Base-by-base conservation (phyloP, 179 eudicot species). In the Silene vulgaris region DNA sequence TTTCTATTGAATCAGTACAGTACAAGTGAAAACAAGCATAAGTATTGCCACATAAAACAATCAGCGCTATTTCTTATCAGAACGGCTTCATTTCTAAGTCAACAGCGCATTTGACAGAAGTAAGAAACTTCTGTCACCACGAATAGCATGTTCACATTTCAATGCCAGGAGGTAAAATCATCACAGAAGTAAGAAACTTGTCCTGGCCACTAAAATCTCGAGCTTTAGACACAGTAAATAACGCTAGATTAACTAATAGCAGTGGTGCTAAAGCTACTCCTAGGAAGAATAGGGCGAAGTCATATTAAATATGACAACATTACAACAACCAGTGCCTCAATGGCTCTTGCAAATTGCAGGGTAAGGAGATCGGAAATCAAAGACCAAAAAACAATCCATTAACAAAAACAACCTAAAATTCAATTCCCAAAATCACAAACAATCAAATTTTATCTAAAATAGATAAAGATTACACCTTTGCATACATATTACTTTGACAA, bases 91-190 rank as follows among this genome's bases (percentile, higher is more conserved):
- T 3, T 16, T 29, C 13, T 29, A 65, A 12, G 17, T 30, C 30
- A 20, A 65, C 3, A 29, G 5, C 6, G 14, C 7, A 8, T 14
- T 30, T 1, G 8, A 28, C 43, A 12, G n/a, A n/a, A n/a, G n/a
- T n/a, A 67, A 94, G 96, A 74, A 94, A 90, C 81, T 87, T n/a
- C n/a, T n/a, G n/a, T n/a, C 98, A 48, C 98, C 98, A 73, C 98
- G 98, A 78, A 92, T 97, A 84, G 97, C 97, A 86, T 94, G 92
- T 73, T 92, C 91, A 63, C 98, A 92, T 77, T 92, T 83, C 85
- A 94, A 75, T 20, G 92, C 96, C 97, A 92, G 14, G 37, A 83
- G 69, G 67, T 3, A 52, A 37, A 72, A 19, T 19, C 54, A 77
- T 28, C 63, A 75, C 43, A 76, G 1, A 74, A 74, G 23, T 62